Evolutionary conservation across 179 eudicot species (phyloP), one percentile per base, ranked within the genome.

Genomic region (Silene coronaria): DNA sequence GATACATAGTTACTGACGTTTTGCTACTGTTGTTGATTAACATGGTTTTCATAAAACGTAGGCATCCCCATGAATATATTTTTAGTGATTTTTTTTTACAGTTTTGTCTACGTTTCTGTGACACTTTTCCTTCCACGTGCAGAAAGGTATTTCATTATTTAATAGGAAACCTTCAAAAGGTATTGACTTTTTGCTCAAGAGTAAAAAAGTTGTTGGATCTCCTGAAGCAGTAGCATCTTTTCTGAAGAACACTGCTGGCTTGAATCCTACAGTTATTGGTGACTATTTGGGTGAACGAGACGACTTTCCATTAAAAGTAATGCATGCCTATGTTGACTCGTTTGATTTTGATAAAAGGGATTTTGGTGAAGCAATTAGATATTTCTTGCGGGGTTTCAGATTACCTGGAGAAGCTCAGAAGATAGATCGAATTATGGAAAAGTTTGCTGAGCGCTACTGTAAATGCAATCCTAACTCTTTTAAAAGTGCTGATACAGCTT

Each of bases 331-430:
- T 81, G 96, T 95, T 1, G 99, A 95, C 86, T 86, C 97, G 38
- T 90, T 95, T 78, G 82, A 88, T 61, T 92, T 92, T 80, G 99
- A 87, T 73, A 90, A 86, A 60, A 89, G 86, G 91, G 88, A 87
- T 84, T 95, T 95, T 82, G 99, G 97, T 42, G 97, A 89, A 86
- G 89, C 99, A 57, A 91, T 95, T 80, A 88, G 99, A 78, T 91
- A 82, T 89, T 95, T 95, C 85, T 82, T 95, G 57, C 86, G 88
- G 82, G 99, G 97, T 60, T 95, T 95, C 82, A 86, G 96, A 81
- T 86, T 95, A 79, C 99, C 99, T 62, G 99, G 99, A 76, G 99
- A 95, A 79, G 97, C 99, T 70, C 97, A 92, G 79, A 95, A 95
- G 87, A 95, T 95, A 82, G 99, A 95, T 69, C 93, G 99, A 14